Base-by-base conservation (phyloP, 2,329 filamentous ascomycete genomes). In the Grosmannia serpens region DNA sequence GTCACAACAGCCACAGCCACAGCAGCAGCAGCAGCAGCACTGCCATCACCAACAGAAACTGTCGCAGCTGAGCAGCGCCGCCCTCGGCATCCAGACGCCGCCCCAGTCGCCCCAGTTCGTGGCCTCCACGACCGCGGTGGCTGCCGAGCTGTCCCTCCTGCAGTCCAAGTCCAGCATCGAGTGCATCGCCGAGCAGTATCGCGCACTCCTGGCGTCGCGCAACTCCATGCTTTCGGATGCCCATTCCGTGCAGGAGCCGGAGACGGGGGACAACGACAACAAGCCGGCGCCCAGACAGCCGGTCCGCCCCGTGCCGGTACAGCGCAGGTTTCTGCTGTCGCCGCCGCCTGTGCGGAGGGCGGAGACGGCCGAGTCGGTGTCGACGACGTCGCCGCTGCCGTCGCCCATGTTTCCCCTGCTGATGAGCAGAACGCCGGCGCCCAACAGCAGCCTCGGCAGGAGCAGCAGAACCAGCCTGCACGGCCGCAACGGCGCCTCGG, bases 171-270 rank as follows among this genome's bases (percentile, higher is more conserved):
- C 69, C 1, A 77, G 73, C 62, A 73, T 75, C 38, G 77, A 80
- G 57, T 67, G 71, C 46, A 76, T 81, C 38, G 78, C 78, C 26
- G 75, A 79, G 50, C 76, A 80, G 57, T 81, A 81, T 61, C 71
- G 71, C 22, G 74, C 74, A 2, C 63, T 81, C 2, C 67, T 80
- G 4, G 73, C 76, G 24, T 70, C 72, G 0, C 70, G 70, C 49
- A 69, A 67, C 41, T 71, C 73, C 0, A 65, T 70, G 4, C 62
- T 67, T 55, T 63, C 64, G 15, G 70, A 72, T 9, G 58, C 65
- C 29, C 60, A 62, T 13, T 64, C 65, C 17, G 69, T 69, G 20
- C n/a, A 33, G 4, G 55, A 50, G n/a, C 22, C n/a, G 10, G 53
- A 47, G 15, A 13, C 27, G 29, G 58, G 66, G 61, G 59, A 66